Base-by-base conservation (phyloP, 192 early-diverging fungal species). In the Paraglomus brasilianum region DNA sequence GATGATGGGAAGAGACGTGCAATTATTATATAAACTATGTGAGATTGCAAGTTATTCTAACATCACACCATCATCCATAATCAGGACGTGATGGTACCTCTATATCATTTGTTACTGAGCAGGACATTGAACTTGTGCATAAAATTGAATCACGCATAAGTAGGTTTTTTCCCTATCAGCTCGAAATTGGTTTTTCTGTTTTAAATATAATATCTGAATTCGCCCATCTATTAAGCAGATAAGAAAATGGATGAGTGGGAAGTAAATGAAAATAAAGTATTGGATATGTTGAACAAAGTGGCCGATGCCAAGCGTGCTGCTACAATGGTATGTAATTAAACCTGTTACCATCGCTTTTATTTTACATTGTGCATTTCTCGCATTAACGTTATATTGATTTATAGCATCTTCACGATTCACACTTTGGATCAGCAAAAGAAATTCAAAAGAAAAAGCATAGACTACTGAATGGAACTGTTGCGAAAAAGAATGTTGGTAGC, bases 111-210 rank as follows among this genome's bases (percentile, higher is more conserved):
- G 89, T 95, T 41, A 80, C 91, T 0, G 92, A 95, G 77, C 81
- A 85, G 17, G 93, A 99, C 73, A 86, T 98, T 47, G 80, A 92
- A 66, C 76, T 98, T 45, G 70, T 99, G 10, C 88, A 93, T 24
- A 92, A 93, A 65, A 95, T 99, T 53, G 98, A 99, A 84, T 81
- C 78, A 2, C 86, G 90, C 65, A 91, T 86, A 64, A 81, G 88
- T 91, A 80, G 40, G 76, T 77, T 15, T 1, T 52, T 19, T 30
- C 8, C 8, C 5, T n/a, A 11, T 9, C 5, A 19, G 36, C 19
- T 8, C 0, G 7, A 48, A 0, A 43, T 17, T 8, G 2, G 1
- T 38, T 24, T 8, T 6, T 43, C 10, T 63, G 5, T 44, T 8
- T 63, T 19, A 5, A 42, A 5, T 4, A 8, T 5, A 15, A 59